Evolutionary conservation across 2,329 filamentous ascomycete species (phyloP).

Genomic region (Arachnomyces sp.): DNA sequence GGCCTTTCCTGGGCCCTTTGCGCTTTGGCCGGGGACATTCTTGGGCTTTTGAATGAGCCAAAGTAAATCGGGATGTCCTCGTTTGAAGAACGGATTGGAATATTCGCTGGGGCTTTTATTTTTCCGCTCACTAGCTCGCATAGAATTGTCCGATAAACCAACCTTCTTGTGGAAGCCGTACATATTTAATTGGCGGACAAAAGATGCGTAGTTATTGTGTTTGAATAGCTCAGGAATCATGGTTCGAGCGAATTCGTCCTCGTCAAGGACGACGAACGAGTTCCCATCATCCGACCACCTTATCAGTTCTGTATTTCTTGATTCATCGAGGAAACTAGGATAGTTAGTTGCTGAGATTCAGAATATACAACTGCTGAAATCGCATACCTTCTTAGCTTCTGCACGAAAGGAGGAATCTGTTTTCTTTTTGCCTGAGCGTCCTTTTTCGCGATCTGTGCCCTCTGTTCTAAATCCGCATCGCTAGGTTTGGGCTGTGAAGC

Average conservation of each 20-base stretch:
- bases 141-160: slow-evolving; percentile 89
- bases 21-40: slow-evolving; percentile 50
- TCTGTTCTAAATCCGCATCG: slow-evolving; percentile 70
- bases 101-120: slow-evolving; percentile 98
- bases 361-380: not conserved
- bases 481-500: slow-evolving; percentile 50
- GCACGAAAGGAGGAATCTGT: slow-evolving; percentile 94
- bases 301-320: slow-evolving; percentile 88
- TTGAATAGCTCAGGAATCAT: slow-evolving; percentile 71
- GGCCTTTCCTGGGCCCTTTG: slow-evolving; percentile 45
- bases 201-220: slow-evolving; percentile 72
- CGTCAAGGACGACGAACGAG: slow-evolving; percentile 92
- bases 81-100: slow-evolving; percentile 91
- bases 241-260: slow-evolving; percentile 76
- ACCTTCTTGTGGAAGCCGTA: slow-evolving; percentile 64
- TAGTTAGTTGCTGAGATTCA: slow-evolving; percentile 1
- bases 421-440: slow-evolving; percentile 87
- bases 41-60: slow-evolving; percentile 97
- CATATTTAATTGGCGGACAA: slow-evolving; percentile 64
- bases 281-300: slow-evolving; percentile 95
- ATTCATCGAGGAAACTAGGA: slow-evolving; percentile 80
- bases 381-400: slow-evolving; percentile 88
- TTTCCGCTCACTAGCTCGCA: slow-evolving; percentile 94
- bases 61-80: slow-evolving; percentile 81
- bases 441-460: slow-evolving; percentile 72